These are phyloP conservation scores for Xylariomycetidae sp. DNA, from an alignment of 2,329 filamentous ascomycete species.

Conservation along the genomic window DNA sequence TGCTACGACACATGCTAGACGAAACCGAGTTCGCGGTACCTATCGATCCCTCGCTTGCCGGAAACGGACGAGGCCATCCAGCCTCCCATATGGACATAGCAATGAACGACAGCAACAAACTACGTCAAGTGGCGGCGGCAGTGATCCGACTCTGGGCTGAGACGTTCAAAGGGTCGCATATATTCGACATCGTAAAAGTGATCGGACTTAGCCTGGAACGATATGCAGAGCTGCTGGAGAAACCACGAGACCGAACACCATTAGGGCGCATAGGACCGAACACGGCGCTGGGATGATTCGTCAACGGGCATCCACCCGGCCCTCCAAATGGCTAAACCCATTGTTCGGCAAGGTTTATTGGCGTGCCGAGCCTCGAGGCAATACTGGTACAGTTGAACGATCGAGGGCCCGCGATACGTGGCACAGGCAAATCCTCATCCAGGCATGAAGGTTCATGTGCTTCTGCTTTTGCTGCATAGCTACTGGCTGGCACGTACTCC, in stretches of 20 bases:
- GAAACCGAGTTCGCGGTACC: conserved; percentile 58
- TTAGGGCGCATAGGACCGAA: conserved; percentile 29
- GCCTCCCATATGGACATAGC: conserved; percentile 34
- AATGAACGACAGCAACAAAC: conserved; percentile 42
- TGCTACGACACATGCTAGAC: conserved; percentile 52
- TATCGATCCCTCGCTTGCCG: conserved; percentile 49
- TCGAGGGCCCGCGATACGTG: too few relatives aligned
- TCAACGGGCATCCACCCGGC: background rate
- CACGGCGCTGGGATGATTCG: conserved; percentile 19
- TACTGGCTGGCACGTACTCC: too few relatives aligned
- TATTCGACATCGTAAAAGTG: conserved; percentile 54
- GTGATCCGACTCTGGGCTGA: conserved; percentile 57
- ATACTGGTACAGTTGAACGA: too few relatives aligned
- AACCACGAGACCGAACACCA: conserved; percentile 43
- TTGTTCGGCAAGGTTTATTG: conserved; percentile 14
- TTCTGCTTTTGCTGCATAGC: too few relatives aligned
- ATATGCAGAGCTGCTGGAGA: conserved; percentile 52
- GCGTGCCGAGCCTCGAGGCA: too few relatives aligned
- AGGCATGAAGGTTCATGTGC: too few relatives aligned
- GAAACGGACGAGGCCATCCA: conserved; percentile 29
- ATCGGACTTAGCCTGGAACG: conserved; percentile 52
- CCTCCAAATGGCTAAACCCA: background rate
- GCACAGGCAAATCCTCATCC: too few relatives aligned
- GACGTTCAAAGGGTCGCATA: conserved; percentile 55
- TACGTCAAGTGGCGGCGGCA: conserved; percentile 50